These are phyloP conservation scores for Tetrapisispora fleetii DNA, from an alignment of 805 yeast genomes.

Conservation along the genomic window DNA sequence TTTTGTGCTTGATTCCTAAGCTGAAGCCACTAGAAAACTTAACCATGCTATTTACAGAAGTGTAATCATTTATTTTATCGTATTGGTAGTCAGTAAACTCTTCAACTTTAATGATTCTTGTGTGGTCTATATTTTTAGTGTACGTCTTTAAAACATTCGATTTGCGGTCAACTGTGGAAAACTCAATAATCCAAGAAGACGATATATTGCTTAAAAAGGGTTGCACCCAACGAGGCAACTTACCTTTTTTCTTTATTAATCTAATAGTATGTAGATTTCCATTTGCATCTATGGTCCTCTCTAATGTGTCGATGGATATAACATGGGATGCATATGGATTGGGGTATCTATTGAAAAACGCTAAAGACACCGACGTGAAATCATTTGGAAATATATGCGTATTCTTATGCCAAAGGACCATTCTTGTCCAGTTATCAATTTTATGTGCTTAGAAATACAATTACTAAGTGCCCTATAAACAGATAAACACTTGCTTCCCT, in stretches of 20 bases:
- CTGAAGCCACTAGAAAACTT: slow-evolving; percentile 63
- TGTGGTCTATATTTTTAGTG: slow-evolving; percentile 78
- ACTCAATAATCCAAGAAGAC: slow-evolving; percentile 75
- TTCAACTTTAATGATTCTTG: slow-evolving; percentile 65
- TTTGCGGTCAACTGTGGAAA: slow-evolving; percentile 59
- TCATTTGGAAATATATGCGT: slow-evolving; percentile 51
- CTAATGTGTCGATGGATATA: slow-evolving; percentile 68
- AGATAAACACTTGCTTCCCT: too few species aligned
- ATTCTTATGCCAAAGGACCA: slow-evolving; percentile 57
- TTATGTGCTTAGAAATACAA: too few species aligned
- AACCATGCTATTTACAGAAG: slow-evolving; percentile 49
- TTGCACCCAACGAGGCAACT: slow-evolving; percentile 68
- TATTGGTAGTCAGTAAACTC: slow-evolving; percentile 54
- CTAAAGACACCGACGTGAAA: slow-evolving; percentile 64
- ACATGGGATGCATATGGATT: slow-evolving; percentile 83
- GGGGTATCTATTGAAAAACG: slow-evolving; percentile 63
- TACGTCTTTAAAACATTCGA: slow-evolving; percentile 50
- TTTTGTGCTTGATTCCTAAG: slow-evolving; percentile 46
- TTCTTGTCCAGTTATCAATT: slow-evolving; percentile 14
- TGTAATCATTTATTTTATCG: slow-evolving; percentile 26
- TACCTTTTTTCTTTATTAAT: slow-evolving; percentile 66
- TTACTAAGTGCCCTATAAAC: too few species aligned
- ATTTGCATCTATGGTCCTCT: slow-evolving; percentile 43
- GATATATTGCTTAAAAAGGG: slow-evolving; percentile 64
- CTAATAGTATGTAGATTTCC: slow-evolving; percentile 67